Evolutionary conservation across 352 stramenopile species (phyloP).

Genomic region (Phytopythium boreale): DNA sequence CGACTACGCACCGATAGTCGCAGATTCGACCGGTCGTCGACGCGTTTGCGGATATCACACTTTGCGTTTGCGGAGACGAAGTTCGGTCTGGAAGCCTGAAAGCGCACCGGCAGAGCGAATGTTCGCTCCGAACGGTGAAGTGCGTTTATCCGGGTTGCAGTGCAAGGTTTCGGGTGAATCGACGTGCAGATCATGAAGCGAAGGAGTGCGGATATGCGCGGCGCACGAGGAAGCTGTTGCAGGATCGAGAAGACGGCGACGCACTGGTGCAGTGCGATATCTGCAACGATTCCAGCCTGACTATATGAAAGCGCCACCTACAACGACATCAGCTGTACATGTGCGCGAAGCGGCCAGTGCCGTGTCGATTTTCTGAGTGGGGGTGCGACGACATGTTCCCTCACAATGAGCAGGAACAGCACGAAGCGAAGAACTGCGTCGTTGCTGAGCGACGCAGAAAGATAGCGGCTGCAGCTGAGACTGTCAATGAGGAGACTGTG

Average conservation of each 20-base stretch:
- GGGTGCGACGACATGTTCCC: slow-evolving; percentile 44
- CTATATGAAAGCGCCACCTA: slow-evolving; percentile 33
- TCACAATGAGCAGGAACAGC: slow-evolving; percentile 26
- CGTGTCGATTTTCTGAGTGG: slow-evolving; percentile 46
- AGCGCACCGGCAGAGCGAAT: slow-evolving; percentile 36
- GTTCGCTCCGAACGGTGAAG: slow-evolving; percentile 31
- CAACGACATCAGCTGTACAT: slow-evolving; percentile 37
- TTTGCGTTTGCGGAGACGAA: slow-evolving; percentile 60
- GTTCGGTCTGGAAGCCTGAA: slow-evolving; percentile 27
- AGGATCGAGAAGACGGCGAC: slow-evolving; percentile 34
- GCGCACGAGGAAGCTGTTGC: slow-evolving; percentile 39
- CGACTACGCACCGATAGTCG: not conserved
- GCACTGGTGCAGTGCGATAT: slow-evolving; percentile 30
- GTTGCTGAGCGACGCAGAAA: slow-evolving; percentile 37
- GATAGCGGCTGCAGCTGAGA: slow-evolving; percentile 34
- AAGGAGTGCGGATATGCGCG: slow-evolving; percentile 26
- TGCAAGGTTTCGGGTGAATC: slow-evolving; percentile 23
- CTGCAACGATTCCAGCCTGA: slow-evolving; percentile 31
- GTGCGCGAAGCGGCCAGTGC: slow-evolving; percentile 45
- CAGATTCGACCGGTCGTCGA: not conserved
- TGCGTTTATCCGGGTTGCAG: slow-evolving; percentile 48
- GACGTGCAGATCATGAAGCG: slow-evolving; percentile 35
- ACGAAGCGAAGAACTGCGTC: slow-evolving; percentile 41
- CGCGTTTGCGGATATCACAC: slow-evolving; percentile 22
- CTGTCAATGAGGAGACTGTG: slow-evolving; percentile 46